These are phyloP conservation scores for Carex pumila DNA, from an alignment of 176 grass and related monocot genomes.

Conservation along the genomic window DNA sequence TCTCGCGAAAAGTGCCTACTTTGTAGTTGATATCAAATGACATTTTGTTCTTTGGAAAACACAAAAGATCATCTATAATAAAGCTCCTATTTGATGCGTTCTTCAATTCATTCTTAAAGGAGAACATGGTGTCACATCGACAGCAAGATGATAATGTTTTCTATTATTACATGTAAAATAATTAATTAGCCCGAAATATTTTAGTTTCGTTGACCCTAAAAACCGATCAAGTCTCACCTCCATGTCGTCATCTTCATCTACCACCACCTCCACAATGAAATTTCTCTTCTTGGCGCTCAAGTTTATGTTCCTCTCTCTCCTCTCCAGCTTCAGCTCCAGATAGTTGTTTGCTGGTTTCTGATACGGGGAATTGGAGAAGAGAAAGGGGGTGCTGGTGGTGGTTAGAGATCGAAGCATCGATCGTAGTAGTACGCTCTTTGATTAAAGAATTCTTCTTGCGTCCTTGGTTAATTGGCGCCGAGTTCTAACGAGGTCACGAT, in stretches of 20 bases:
- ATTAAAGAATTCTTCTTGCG: not conserved
- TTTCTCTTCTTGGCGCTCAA: slow-evolving; percentile 33
- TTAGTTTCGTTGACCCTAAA: not conserved
- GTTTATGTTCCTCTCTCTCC: not conserved
- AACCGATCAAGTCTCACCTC: slow-evolving; percentile 44
- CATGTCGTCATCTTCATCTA: slow-evolving; percentile 34
- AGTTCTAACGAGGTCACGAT: not conserved
- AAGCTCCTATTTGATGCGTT: too few species aligned
- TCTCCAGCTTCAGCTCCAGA: not conserved
- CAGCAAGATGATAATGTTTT: too few species aligned
- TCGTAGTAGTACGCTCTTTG: not conserved
- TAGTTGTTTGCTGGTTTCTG: not conserved
- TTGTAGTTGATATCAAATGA: too few species aligned
- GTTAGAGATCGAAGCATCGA: slow-evolving; percentile 12
- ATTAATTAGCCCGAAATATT: too few species aligned
- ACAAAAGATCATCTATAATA: too few species aligned
- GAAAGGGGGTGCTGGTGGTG: not conserved
- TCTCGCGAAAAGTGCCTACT: too few species aligned
- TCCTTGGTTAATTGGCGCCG: not conserved
- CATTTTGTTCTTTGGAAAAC: too few species aligned
- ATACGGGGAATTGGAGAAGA: not conserved
- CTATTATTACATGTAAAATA: too few species aligned
- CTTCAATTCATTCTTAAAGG: too few species aligned
- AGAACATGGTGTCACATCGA: too few species aligned
- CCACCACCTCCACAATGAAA: slow-evolving; percentile 59